phyloP scores from a whole-genome alignment of 371 early-diverging fungal genomes.

The Encephalitozoon romaleae region DNA sequence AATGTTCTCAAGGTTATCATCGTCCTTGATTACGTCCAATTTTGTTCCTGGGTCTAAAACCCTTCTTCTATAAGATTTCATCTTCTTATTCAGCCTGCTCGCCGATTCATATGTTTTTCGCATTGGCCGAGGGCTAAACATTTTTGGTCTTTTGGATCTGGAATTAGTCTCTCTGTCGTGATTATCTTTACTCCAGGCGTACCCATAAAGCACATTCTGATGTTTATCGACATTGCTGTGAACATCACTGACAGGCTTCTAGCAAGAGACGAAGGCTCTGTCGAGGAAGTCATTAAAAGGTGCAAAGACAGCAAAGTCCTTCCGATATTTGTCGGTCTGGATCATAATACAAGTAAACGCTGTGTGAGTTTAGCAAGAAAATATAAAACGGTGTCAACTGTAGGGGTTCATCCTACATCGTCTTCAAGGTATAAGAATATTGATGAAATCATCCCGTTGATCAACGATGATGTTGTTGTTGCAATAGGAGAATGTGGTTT shows the following conservation, averaged over 20 bases:
- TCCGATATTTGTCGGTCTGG: slow-evolving; percentile 53
- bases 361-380: slow-evolving; percentile 32
- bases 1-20: slow-evolving; percentile 52
- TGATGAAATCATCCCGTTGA: slow-evolving; percentile 17
- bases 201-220: not conserved
- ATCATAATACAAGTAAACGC: slow-evolving; percentile 21
- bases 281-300: slow-evolving; percentile 32
- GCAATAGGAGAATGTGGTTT: slow-evolving; percentile 65
- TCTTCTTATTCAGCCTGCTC: slow-evolving; percentile 8
- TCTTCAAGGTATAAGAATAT: not conserved
- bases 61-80: slow-evolving; percentile 26
- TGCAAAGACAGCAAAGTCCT: slow-evolving; percentile 19
- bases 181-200: not conserved
- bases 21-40: slow-evolving; percentile 40
- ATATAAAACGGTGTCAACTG: slow-evolving; percentile 48
- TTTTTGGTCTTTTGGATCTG: not conserved
- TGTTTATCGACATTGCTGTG: slow-evolving; percentile 56
- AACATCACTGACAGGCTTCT: slow-evolving; percentile 45
- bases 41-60: slow-evolving; percentile 27
- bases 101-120: slow-evolving; percentile 44
- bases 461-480: slow-evolving; percentile 63
- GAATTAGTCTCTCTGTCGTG: not conserved
- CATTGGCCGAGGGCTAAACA: slow-evolving; percentile 26
- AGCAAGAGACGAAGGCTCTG: slow-evolving; percentile 8
- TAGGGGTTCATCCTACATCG: slow-evolving; percentile 55